phyloP scores from a whole-genome alignment of 768 basidiomycete species.

The Mycena rebaudengoi region DNA sequence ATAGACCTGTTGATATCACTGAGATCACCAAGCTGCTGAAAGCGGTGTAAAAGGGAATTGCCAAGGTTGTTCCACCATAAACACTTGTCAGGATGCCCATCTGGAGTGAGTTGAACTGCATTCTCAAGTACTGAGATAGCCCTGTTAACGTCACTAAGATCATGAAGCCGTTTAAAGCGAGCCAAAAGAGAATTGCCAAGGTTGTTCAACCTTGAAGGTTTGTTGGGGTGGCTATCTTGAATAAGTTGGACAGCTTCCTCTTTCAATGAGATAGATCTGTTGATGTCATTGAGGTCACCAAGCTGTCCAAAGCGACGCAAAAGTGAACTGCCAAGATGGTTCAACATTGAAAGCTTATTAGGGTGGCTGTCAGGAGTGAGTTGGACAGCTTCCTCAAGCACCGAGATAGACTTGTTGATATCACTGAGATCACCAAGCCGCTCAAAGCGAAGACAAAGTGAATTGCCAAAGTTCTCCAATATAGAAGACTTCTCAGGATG shows the following conservation, averaged over 20 bases:
- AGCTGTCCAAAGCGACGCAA: conserved; percentile 21
- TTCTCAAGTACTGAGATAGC: conserved; percentile 10
- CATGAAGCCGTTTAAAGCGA: neutral
- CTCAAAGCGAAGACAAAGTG: conserved; percentile 19
- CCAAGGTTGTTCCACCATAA: conserved; percentile 18
- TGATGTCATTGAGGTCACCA: conserved; percentile 13
- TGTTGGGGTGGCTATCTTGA: conserved; percentile 14
- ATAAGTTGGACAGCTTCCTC: conserved; percentile 8
- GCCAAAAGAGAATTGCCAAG: conserved; percentile 12
- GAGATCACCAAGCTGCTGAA: conserved; percentile 23
- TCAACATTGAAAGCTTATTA: conserved; percentile 5
- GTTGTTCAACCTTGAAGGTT: conserved; percentile 18
- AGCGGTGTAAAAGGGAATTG: conserved; percentile 9
- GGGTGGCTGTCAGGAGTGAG: conserved; percentile 19
- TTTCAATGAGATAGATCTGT: neutral
- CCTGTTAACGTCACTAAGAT: neutral
- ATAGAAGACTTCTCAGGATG: neutral
- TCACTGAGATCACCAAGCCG: conserved; percentile 21
- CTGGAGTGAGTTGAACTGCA: conserved; percentile 10
- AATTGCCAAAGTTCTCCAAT: conserved; percentile 19
- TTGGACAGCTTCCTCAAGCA: conserved; percentile 9
- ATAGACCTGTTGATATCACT: conserved; percentile 31
- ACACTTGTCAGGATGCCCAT: conserved; percentile 10
- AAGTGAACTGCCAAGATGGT: conserved; percentile 23
- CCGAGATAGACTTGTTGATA: conserved; percentile 22